These are phyloP conservation scores for Cutaneotrichosporon sp. DNA, from an alignment of 1,284 basidiomycete genomes.

Conservation along the genomic window DNA sequence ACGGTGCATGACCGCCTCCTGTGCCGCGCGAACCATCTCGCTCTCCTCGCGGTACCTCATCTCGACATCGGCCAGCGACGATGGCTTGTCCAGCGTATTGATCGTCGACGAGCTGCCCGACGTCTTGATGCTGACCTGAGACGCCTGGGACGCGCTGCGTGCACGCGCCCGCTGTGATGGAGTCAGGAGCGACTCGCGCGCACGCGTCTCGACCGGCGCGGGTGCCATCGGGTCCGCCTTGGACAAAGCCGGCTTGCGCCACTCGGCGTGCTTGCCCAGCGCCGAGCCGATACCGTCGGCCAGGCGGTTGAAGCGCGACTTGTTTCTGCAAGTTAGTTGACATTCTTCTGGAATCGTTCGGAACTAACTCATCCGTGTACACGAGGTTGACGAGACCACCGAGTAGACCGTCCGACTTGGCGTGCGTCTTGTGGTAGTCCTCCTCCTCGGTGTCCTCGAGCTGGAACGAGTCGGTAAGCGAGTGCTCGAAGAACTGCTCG, in stretches of 20 bases:
- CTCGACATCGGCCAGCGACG: slow-evolving; percentile 52
- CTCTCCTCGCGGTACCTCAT: slow-evolving; percentile 48
- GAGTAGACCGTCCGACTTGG: slow-evolving; percentile 61
- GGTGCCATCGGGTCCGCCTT: slow-evolving; percentile 68
- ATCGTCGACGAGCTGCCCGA: slow-evolving; percentile 60
- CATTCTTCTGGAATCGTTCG: not conserved
- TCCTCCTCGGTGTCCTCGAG: slow-evolving; percentile 65
- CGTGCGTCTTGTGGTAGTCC: slow-evolving; percentile 57
- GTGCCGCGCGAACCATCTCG: slow-evolving; percentile 70
- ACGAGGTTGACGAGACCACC: slow-evolving; percentile 85
- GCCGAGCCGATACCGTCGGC: slow-evolving; percentile 91
- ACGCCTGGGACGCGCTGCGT: slow-evolving; percentile 33
- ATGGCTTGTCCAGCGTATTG: slow-evolving; percentile 49
- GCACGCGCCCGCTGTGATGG: slow-evolving; percentile 43
- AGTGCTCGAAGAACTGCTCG: slow-evolving; percentile 90
- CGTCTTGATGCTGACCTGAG: slow-evolving; percentile 24
- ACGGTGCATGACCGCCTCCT: slow-evolving; percentile 79
- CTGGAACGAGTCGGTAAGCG: slow-evolving; percentile 81
- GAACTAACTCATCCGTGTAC: slow-evolving; percentile 67
- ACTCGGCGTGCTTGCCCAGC: slow-evolving; percentile 73
- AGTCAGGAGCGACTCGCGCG: slow-evolving; percentile 76
- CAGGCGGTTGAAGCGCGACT: slow-evolving; percentile 56
- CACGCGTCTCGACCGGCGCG: slow-evolving; percentile 65
- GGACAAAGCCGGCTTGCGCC: slow-evolving; percentile 71
- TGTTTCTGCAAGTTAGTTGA: slow-evolving; percentile 39